These are phyloP conservation scores for Pseudogymnoascus sp. DNA, from an alignment of 2,329 filamentous ascomycete species.

Conservation along the genomic window DNA sequence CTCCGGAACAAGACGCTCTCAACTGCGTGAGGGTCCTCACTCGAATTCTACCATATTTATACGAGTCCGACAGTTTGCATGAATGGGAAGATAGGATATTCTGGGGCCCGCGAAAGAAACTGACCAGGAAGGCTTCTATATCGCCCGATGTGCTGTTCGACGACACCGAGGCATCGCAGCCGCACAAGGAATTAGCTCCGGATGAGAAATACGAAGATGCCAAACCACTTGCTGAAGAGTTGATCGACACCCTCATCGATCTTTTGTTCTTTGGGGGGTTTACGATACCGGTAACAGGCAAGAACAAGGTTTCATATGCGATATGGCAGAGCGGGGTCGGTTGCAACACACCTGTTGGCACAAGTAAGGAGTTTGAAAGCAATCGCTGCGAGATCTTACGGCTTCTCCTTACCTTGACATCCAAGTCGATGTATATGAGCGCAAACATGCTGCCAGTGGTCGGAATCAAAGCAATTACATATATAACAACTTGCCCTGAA, in stretches of 20 bases:
- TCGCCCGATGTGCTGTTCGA: slow-evolving; percentile 78
- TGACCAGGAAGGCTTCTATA: slow-evolving; percentile 53
- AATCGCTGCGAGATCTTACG: slow-evolving; percentile 87
- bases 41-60: slow-evolving; percentile 79
- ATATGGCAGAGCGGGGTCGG: slow-evolving; percentile 99
- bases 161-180: slow-evolving; percentile 41
- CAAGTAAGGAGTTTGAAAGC: slow-evolving; percentile 85
- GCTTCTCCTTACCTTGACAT: slow-evolving; percentile 74
- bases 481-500: slow-evolving; percentile 78
- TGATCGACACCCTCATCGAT: slow-evolving; percentile 83
- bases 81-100: slow-evolving; percentile 92
- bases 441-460: slow-evolving; percentile 70
- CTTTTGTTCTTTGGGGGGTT: slow-evolving; percentile 87
- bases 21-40: slow-evolving; percentile 93
- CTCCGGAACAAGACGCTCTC: slow-evolving; percentile 76
- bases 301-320: slow-evolving; percentile 76
- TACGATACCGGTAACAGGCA: slow-evolving; percentile 66
- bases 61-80: slow-evolving; percentile 76
- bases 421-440: slow-evolving; percentile 90
- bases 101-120: slow-evolving; percentile 69
- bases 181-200: slow-evolving; percentile 26
- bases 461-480: slow-evolving; percentile 77
- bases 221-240: slow-evolving; percentile 83
- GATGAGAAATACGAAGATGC: slow-evolving; percentile 67
- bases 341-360: slow-evolving; percentile 80